Evolutionary conservation across 2,329 filamentous ascomycete genomes (phyloP), one percentile per base, ranked within the genome.

Genomic region (Pseudopyrenochaeta lycopersici): DNA sequence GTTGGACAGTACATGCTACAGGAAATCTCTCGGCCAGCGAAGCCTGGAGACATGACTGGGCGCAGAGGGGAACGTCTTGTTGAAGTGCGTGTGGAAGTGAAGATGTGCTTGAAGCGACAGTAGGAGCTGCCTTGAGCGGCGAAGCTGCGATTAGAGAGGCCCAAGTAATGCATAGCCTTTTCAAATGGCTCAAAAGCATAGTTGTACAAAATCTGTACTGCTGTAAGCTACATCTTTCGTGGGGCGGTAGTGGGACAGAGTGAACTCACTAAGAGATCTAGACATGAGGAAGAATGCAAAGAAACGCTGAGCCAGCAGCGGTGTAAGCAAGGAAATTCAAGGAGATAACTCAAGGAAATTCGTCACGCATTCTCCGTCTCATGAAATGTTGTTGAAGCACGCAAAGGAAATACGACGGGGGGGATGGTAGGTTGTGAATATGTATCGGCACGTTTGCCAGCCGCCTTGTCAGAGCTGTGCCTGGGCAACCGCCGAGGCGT

Each of bases 121-220:
- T 64, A 36, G 66, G 58, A 54, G 57, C 57, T 53, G 67, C 58
- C 44, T 61, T 56, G 41, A 70, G 64, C 35, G 71, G 67, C 55
- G 62, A 66, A 53, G 72, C 68, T 63, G 65, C 58, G 54, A 72
- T 71, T 68, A 75, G 46, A 46, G 71, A 63, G 63, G 70, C 67
- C 63, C 67, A 68, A 61, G 71, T 60, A 52, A 72, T 69, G 67
- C 68, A 74, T 70, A 73, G 66, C 67, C 69, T 69, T 68, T 67
- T 68, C 49, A 67, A 60, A 67, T 68, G 71, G 67, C 72, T 68
- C 62, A 73, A 56, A 68, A 71, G 66, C 73, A 76, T 76, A 76
- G 59, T 73, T 62, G 66, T 75, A 74, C 72, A 72, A 52, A 54
- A 65, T 60, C 69, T 73, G 61, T 46, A 55, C 54, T 53, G 49